These are phyloP conservation scores for Boletus speciosus DNA, from an alignment of 768 basidiomycete species.

Conservation along the genomic window DNA sequence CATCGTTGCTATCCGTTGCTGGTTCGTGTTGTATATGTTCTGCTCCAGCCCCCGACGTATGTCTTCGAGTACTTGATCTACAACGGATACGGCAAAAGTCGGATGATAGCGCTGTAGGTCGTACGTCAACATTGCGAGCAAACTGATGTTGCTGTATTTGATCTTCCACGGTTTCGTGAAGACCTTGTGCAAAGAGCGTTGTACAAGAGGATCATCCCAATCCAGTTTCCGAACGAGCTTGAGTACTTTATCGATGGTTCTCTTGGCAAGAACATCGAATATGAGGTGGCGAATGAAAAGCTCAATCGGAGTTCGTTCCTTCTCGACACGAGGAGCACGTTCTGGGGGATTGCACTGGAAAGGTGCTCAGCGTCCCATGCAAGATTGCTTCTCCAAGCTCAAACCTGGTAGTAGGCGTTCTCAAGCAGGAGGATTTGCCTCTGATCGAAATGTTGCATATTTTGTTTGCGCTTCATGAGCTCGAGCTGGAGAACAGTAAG, in stretches of 20 bases:
- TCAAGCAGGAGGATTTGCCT: slow-evolving; percentile 86
- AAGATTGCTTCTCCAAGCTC: background rate
- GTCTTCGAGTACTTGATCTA: slow-evolving; percentile 95
- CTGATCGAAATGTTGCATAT: slow-evolving; percentile 88
- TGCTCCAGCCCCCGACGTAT: slow-evolving; percentile 87
- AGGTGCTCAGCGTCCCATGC: slow-evolving; percentile 9
- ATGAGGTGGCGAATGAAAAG: slow-evolving; percentile 96
- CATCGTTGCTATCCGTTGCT: slow-evolving; percentile 84
- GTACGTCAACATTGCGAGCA: slow-evolving; percentile 92
- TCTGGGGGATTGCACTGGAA: slow-evolving; percentile 94
- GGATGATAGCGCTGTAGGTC: slow-evolving; percentile 93
- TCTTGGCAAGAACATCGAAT: slow-evolving; percentile 88
- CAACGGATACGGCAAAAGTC: slow-evolving; percentile 79
- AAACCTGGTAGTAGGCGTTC: slow-evolving; percentile 96
- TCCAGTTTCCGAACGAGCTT: slow-evolving; percentile 91
- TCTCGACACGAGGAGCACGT: slow-evolving; percentile 78
- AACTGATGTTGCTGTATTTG: slow-evolving; percentile 83
- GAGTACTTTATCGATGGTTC: slow-evolving; percentile 93
- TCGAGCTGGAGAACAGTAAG: slow-evolving; percentile 61
- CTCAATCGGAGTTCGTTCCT: slow-evolving; percentile 81
- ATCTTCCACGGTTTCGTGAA: slow-evolving; percentile 99
- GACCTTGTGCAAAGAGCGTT: slow-evolving; percentile 70
- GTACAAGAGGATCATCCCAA: slow-evolving; percentile 77
- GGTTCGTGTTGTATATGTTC: slow-evolving; percentile 93
- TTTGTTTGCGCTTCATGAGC: slow-evolving; percentile 92